Base-by-base conservation (phyloP, 2,329 filamentous ascomycete genomes). In the Aspergillus sp. region DNA sequence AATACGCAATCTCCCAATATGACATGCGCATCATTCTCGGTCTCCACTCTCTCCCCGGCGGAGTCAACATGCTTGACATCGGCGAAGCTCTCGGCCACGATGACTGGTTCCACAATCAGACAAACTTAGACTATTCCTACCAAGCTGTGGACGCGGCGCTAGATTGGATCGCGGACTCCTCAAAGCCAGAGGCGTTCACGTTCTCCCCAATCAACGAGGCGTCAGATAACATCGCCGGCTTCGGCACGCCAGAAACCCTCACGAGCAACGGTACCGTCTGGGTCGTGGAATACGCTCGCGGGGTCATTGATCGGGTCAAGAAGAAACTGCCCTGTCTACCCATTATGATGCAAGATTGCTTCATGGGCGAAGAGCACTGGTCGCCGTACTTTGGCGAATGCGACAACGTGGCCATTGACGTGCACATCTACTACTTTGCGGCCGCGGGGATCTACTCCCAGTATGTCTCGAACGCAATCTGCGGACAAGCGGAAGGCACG, bases 281-380 rank as follows among this genome's bases (percentile, higher is more conserved):
- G 60, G 40, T 64, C 19, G 16, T 59, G 42, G 49, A 55, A 19
- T 63, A 63, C 30, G 54, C 59, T 30, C 42, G 54, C 5, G 52
- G 52, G 3, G 60, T 62, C 5, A 41, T 61, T 9, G 53, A 48
- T 3, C 55, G 43, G 1, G 51, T 57, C 7, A 55, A 60, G 19
- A 33, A 26, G 2, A 44, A 44, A 3, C 52, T 61, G 11, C 48
- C 47, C 9, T 33, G 33, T 16, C 8, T 53, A 17, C 62, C 60
- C 3, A 52, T 63, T 4, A 63, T 64, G 62, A 49, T 63, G 30
- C 62, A 64, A 48, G 62, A 60, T 2, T 60, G 59, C 36, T 64
- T 64, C 49, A 57, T 59, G 41, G 49, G 47, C 22, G 59, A 59
- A 46, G 38, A 43, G 6, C 60, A 59, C 48, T 64, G 60, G 60